A percentile compares a stretch with the other conserved stretches of the same genome.
phyloP scores from a whole-genome alignment of 2,329 filamentous ascomycete species.

The Pestalotiopsis sp. region DNA sequence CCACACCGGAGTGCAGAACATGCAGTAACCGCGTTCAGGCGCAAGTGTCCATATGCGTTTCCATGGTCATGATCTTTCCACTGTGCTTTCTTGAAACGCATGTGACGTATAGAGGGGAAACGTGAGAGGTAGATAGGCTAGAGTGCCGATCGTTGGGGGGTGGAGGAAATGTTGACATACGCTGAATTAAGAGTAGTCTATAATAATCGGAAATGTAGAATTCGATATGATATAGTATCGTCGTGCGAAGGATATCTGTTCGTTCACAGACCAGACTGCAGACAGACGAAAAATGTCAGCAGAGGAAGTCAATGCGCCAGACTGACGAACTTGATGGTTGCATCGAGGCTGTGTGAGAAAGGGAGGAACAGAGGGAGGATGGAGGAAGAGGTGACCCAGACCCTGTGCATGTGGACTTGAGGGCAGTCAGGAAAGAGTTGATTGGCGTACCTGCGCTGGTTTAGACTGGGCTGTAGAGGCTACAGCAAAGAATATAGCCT shows the following conservation, averaged over 20 bases:
- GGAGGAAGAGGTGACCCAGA: background rate
- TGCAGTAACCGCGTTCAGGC: background rate
- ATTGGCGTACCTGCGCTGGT: background rate
- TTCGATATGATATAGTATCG: background rate
- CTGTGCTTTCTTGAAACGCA: background rate
- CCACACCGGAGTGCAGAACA: background rate
- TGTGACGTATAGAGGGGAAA: background rate
- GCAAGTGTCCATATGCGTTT: background rate
- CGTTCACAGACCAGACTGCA: background rate
- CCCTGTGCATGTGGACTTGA: background rate
- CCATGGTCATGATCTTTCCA: background rate
- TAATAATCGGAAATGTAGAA: background rate
- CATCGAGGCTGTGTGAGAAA: background rate
- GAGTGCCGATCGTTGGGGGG: background rate
- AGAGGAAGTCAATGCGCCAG: background rate
- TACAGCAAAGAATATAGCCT: background rate
- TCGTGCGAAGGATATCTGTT: background rate
- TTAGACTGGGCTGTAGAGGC: background rate
- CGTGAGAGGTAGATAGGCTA: background rate
- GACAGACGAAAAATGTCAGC: background rate
- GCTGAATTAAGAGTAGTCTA: background rate
- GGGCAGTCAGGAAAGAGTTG: background rate
- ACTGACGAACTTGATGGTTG: background rate
- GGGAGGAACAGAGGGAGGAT: background rate
- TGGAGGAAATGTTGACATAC: background rate